Conservation (phyloP, 169 alveolate genomes). For the Besnoitia besnoiti region DNA sequence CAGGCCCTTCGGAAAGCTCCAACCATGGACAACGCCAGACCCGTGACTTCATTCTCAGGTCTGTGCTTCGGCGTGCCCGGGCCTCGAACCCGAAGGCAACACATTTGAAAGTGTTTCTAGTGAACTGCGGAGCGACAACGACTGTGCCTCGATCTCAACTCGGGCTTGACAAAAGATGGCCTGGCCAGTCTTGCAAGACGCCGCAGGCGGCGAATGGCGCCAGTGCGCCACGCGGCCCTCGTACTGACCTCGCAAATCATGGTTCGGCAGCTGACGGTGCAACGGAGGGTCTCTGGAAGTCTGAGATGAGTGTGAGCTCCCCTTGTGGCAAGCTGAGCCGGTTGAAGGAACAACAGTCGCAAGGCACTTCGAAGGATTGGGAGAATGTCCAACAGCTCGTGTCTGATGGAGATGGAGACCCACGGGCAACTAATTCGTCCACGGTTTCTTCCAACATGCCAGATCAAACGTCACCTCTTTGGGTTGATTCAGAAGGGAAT, state of each 20-base stretch:
- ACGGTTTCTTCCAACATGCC: no score
- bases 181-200: neutral
- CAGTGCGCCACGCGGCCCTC: neutral
- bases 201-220: neutral
- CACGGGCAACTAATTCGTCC: no score
- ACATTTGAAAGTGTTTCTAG: neutral
- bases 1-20: neutral
- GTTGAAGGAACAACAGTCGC: neutral
- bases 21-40: neutral
- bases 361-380: no score
- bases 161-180: neutral
- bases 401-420: no score
- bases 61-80: neutral
- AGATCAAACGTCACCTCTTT: no score
- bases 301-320: neutral
- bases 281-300: neutral
- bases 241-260: neutral
- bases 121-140: neutral
- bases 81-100: slow-evolving; percentile 15
- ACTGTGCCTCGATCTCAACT: neutral
- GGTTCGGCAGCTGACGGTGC: neutral
- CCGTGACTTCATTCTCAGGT: neutral
- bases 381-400: no score
- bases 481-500: no score
- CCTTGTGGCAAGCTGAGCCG: neutral